phyloP scores from a whole-genome alignment of 1,284 basidiomycete species.

The Entoloma clypeatum region DNA sequence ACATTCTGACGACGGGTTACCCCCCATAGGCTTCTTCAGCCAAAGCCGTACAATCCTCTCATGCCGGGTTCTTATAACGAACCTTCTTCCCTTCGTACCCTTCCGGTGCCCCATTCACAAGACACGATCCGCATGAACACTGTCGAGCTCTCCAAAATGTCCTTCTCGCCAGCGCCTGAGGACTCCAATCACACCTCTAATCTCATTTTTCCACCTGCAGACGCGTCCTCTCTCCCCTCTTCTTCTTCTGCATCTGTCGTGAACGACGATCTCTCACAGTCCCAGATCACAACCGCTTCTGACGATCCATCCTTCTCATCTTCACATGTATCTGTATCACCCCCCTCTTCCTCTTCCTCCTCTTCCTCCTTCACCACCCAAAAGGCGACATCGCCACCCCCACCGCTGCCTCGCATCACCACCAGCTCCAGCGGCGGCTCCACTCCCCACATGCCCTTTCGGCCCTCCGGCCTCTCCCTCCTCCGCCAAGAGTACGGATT shows the following conservation, averaged over 20 bases:
- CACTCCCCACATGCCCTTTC: slow-evolving; percentile 13
- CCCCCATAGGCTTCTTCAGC: slow-evolving; percentile 37
- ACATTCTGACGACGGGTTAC: too few relatives aligned
- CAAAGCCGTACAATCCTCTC: slow-evolving; percentile 33
- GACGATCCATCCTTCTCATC: slow-evolving; percentile 5
- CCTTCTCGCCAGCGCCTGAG: slow-evolving; percentile 16
- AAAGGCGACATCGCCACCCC: too few relatives aligned
- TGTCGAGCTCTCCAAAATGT: too few relatives aligned
- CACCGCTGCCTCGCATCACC: too few relatives aligned
- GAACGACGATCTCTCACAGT: slow-evolving; percentile 11
- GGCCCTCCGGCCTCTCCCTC: slow-evolving; percentile 31
- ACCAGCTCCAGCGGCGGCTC: slow-evolving; percentile 8
- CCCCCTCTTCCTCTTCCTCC: slow-evolving; percentile 3
- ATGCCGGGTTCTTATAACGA: slow-evolving; percentile 14
- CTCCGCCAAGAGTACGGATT: slow-evolving; percentile 24
- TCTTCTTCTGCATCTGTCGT: background rate
- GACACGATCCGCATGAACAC: too few relatives aligned
- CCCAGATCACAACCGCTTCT: slow-evolving; percentile 11
- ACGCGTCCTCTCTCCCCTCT: slow-evolving; percentile 17
- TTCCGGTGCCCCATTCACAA: too few relatives aligned
- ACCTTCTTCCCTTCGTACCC: too few relatives aligned
- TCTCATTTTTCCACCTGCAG: slow-evolving; percentile 35
- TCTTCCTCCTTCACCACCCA: slow-evolving; percentile 3
- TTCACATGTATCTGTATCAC: slow-evolving; percentile 29
- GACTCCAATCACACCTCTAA: slow-evolving; percentile 15